Base-by-base conservation (phyloP, 352 stramenopile genomes). In the Phytopythium boreale region DNA sequence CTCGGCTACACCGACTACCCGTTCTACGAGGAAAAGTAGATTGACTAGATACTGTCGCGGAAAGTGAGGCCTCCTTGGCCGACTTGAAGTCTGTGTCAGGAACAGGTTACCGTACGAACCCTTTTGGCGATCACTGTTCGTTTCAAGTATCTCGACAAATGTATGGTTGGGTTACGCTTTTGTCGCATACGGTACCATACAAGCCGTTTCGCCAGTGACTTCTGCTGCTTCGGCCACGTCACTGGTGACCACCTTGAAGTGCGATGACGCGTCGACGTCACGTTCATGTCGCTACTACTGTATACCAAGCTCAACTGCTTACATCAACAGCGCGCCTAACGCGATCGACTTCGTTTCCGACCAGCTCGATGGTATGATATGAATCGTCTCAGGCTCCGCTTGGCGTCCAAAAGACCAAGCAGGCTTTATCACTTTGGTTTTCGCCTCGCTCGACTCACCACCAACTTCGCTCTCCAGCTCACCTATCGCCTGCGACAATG, bases 1-100 rank as follows among this genome's bases (percentile, higher is more conserved):
- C 27, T 70, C 26, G 75, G 77, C 22, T 87, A 85, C 64, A 79
- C 67, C n/a, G 74, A 82, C 64, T 81, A 81, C 58, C 71, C 64
- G 31, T 66, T 68, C 36, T 63, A 71, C 59, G 44, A 43, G 14
- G 50, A 67, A 27, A 63, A 67, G 41, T 58, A 58, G 51, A 27
- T 3, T 5, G 29, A 10, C 11, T 27, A 5, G 22, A 20, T 27
- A 6, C 22, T 20, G 24, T 17, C 7, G 26, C 24, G 8, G 14
- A 1, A 9, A 34, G 26, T 8, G 26, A 55, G 24, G 19, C n/a
- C 17, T 34, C 7, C 29, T 3, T 34, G 29, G 3, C 24, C 26
- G 2, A 55, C 5, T 34, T 56, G 4, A 24, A 24, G 46, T 52
- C 29, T 4, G 31, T 29, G 9, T 52, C 20, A 15, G 22, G 44